phyloP scores from a whole-genome alignment of 176 grass and related monocot genomes.

The Oryza punctata region DNA sequence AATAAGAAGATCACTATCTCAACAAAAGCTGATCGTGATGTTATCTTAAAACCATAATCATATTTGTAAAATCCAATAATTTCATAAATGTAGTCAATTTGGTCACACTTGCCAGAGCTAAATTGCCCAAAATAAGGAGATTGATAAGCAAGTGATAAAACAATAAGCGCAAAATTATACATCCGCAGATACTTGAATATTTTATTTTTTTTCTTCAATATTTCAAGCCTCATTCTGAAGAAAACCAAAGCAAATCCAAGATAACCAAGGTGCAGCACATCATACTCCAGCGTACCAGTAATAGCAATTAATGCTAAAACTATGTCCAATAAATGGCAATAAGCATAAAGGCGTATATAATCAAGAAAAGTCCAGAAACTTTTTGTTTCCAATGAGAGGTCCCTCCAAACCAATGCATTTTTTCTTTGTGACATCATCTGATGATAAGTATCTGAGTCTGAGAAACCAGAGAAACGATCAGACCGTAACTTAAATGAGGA shows the following conservation, averaged over 20 bases:
- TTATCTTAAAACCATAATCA: constrained; percentile 98
- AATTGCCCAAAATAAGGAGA: constrained; percentile 96
- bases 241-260: constrained; percentile 97
- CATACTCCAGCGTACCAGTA: constrained; percentile 96
- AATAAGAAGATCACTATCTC: constrained; percentile 97
- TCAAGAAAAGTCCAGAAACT: constrained; percentile 99
- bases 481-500: constrained; percentile 91
- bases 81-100: constrained; percentile 93
- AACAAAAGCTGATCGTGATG: constrained; percentile 92
- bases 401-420: constrained; percentile 85
- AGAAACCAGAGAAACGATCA: constrained; percentile 80
- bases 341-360: constrained; percentile 85
- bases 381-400: constrained; percentile 99
- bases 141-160: constrained; percentile 96
- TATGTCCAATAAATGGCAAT: constrained; percentile 97
- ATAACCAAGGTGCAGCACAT: constrained; percentile 97
- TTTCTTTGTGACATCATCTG: constrained; percentile 84
- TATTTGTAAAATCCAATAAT: constrained; percentile 97
- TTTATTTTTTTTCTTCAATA: constrained; percentile 93
- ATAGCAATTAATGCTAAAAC: constrained; percentile 96
- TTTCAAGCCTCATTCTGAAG: constrained; percentile 97
- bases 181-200: constrained; percentile 94
- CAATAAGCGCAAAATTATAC: constrained; percentile 95
- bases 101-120: constrained; percentile 83
- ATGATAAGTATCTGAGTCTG: constrained; percentile 75